Evolutionary conservation across 495 filamentous ascomycete species (phyloP).

Genomic region (Annulohypoxylon moriforme): DNA sequence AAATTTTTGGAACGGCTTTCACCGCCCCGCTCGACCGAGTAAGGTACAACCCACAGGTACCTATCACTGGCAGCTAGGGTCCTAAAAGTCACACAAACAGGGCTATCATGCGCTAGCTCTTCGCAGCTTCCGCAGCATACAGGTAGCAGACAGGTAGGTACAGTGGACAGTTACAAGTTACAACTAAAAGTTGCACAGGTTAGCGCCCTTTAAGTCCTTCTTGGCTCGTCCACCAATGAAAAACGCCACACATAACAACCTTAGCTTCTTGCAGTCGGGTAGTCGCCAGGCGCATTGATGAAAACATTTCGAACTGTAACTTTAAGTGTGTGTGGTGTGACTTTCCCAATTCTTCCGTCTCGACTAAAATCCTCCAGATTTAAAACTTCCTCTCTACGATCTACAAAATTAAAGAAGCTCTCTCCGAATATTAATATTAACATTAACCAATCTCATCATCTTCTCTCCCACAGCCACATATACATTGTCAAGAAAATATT

Average conservation of each 20-base stretch:
- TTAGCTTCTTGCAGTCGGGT: constrained; percentile 27
- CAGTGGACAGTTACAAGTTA: constrained; percentile 10
- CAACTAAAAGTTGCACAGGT: constrained; percentile 9
- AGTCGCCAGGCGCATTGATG: constrained; percentile 37
- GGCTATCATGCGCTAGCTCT: constrained; percentile 21
- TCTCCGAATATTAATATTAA: constrained; percentile 11
- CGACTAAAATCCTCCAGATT: constrained; percentile 19
- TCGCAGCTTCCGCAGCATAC: constrained; percentile 14
- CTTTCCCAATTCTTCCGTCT: constrained; percentile 34
- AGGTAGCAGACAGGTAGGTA: neutral
- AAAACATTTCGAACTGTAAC: constrained; percentile 36
- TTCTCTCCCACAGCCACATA: neutral
- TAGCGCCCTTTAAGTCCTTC: constrained; percentile 25
- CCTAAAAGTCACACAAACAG: constrained; percentile 16
- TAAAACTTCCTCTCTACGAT: constrained; percentile 2
- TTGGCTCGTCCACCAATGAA: constrained; percentile 19
- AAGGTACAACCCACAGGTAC: neutral
- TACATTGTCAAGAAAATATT: constrained; percentile 6
- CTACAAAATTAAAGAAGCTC: neutral
- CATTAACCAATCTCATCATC: neutral
- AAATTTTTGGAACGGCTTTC: constrained; percentile 32
- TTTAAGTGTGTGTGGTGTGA: constrained; percentile 37
- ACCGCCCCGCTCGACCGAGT: constrained; percentile 32
- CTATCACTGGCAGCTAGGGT: neutral
- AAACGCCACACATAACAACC: constrained; percentile 30